Evolutionary conservation across 305 asterid genomes (phyloP).

Genomic region (Fraxinus dipetala): DNA sequence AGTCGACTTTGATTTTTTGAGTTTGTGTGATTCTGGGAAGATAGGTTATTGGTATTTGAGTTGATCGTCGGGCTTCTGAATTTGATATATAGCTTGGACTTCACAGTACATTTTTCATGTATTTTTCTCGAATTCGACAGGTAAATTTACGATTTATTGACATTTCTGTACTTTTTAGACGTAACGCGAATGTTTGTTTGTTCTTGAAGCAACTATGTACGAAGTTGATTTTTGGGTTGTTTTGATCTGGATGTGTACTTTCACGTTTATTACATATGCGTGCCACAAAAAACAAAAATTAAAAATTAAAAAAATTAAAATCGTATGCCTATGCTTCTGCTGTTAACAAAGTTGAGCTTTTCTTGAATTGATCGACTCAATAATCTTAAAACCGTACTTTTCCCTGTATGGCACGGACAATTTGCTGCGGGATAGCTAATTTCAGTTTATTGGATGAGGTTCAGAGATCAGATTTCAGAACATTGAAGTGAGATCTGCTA

Average conservation of each 20-base stretch:
- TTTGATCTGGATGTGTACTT: neutral
- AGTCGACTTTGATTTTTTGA: slow-evolving; percentile 28
- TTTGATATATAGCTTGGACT: slow-evolving; percentile 35
- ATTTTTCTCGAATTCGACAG: slow-evolving; percentile 10
- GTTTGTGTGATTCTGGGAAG: slow-evolving; percentile 16
- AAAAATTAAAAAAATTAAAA: neutral
- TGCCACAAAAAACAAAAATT: neutral
- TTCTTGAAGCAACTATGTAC: neutral
- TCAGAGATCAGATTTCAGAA: slow-evolving; percentile 10
- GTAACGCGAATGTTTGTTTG: slow-evolving; percentile 1
- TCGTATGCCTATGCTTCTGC: neutral
- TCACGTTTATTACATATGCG: neutral
- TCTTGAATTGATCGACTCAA: slow-evolving; percentile 1
- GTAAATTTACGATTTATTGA: slow-evolving; percentile 16
- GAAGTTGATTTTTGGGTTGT: neutral
- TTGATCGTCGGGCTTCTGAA: slow-evolving; percentile 14
- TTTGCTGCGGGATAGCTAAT: slow-evolving; percentile 20
- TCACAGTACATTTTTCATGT: slow-evolving; percentile 13
- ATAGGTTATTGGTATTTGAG: neutral
- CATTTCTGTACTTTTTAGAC: slow-evolving; percentile 4
- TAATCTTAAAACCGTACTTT: slow-evolving; percentile 5
- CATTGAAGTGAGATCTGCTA: slow-evolving; percentile 6
- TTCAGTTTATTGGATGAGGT: slow-evolving; percentile 13
- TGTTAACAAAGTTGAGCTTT: slow-evolving; percentile 1
- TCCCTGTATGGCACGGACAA: slow-evolving; percentile 28